Percentiles rank a stretch among this genome's conserved stretches.
phyloP scores from a whole-genome alignment of 345 rosid genomes.

The Euphorbia lathyris region DNA sequence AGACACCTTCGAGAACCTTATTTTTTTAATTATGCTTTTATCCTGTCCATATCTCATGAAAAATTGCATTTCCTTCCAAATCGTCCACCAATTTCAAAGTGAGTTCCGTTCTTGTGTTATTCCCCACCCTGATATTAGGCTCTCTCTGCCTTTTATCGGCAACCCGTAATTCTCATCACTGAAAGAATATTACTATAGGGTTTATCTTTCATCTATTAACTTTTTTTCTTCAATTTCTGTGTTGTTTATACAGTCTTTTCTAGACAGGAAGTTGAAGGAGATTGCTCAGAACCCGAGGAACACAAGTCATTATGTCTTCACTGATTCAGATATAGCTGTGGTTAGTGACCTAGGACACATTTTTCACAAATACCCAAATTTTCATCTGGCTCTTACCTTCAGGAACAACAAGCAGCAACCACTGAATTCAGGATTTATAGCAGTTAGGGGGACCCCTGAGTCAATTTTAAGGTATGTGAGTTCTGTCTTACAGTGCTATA shows the following conservation, averaged over 20 bases:
- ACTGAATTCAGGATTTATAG: slow-evolving; percentile 88
- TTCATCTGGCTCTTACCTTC: slow-evolving; percentile 85
- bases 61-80: not conserved
- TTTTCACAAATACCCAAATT: slow-evolving; percentile 53
- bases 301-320: slow-evolving; percentile 64
- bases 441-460: slow-evolving; percentile 83
- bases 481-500: not conserved
- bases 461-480: slow-evolving; percentile 60
- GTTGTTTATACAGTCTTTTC: slow-evolving; percentile 52
- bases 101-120: not conserved
- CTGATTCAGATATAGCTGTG: slow-evolving; percentile 85
- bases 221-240: slow-evolving; percentile 6
- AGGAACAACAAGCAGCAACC: slow-evolving; percentile 95
- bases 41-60: not conserved
- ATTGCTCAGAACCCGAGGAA: slow-evolving; percentile 32
- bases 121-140: not conserved
- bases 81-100: not conserved
- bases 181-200: not conserved
- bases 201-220: not conserved
- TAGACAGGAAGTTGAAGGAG: slow-evolving; percentile 55
- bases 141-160: not conserved
- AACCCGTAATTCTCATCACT: not conserved
- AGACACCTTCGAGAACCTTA: not conserved
- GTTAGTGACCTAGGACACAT: slow-evolving; percentile 62
- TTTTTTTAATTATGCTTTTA: not conserved